Evolutionary conservation across 768 basidiomycete species (phyloP), one percentile per base, ranked within the genome.

Genomic region (Myochromella boudieri): DNA sequence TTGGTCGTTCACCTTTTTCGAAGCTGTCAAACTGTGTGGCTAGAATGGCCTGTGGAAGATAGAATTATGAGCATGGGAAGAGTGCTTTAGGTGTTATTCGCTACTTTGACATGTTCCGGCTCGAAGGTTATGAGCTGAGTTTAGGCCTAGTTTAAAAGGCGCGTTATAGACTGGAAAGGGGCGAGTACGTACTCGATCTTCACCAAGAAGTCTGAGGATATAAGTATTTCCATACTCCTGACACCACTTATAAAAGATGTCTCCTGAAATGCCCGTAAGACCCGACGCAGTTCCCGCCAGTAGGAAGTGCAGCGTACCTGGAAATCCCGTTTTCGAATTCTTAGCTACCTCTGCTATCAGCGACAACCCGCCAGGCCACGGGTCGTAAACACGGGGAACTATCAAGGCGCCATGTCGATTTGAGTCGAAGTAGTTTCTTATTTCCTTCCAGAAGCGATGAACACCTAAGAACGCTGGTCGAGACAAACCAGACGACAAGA

Each of bases 21-120:
- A 74, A 78, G 15, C 60, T 60, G 12, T 73, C 68, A 37, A 79
- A 79, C 46, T 77, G 66, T 1, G 74, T 76, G 1, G 76, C 69
- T 5, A 78, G 66, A 18, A 75, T 60, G 6, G 72, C 66, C 67
- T 70, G 37, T 25, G 39, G 50, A 15, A 22, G 1, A 29, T 28
- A 11, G 24, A 48, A 15, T 9, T 34, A n/a, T n/a, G 3, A 18
- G 12, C 17, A 33, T 9, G 15, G 18, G 29, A 42, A 7, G 20
- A n/a, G 21, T n/a, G 2, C 18, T 14, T 6, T 6, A 17, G 25
- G 11, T 21, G 2, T 18, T 20, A 32, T 20, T 34, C 36, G 25
- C 17, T 37, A 66, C 70, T 60, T 78, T 79, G 52, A 79, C 60
- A 48, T 78, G 62, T 36, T 75, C 71, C 5, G 78, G 77, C 44